phyloP scores from a whole-genome alignment of 257 asterid species.

The Rubia yunnanensis region DNA sequence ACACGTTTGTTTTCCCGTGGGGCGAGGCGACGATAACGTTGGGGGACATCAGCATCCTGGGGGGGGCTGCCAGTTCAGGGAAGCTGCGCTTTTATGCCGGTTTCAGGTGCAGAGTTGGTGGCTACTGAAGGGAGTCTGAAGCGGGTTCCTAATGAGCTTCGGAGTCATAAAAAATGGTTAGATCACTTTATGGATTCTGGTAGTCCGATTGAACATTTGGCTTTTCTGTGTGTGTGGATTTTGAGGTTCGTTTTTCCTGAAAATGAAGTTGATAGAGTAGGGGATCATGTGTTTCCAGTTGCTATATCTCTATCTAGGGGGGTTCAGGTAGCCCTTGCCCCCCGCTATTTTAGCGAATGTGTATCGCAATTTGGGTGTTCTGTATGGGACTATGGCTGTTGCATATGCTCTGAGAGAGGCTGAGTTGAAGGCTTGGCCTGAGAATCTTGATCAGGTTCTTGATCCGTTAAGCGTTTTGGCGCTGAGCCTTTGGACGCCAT shows the following conservation, averaged over 20 bases:
- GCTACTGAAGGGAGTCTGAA: background rate
- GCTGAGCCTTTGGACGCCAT: constrained; percentile 22
- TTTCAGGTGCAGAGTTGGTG: constrained; percentile 1
- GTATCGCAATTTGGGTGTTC: constrained; percentile 29
- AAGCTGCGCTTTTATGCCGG: constrained; percentile 12
- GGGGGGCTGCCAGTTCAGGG: constrained; percentile 38
- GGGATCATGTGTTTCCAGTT: constrained; percentile 13
- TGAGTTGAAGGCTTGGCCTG: background rate
- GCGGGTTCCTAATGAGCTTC: background rate
- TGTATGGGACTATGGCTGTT: constrained; percentile 21
- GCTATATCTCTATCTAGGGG: constrained; percentile 34
- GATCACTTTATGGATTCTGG: constrained; percentile 17
- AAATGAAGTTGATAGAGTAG: constrained; percentile 10
- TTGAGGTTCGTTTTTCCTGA: constrained; percentile 34
- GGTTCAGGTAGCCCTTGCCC: constrained; percentile 31
- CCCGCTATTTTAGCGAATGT: constrained; percentile 30
- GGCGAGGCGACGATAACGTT: constrained; percentile 38
- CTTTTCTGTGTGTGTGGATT: constrained; percentile 35
- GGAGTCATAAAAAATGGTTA: constrained; percentile 20
- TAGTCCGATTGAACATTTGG: constrained; percentile 25
- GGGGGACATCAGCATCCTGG: constrained; percentile 35
- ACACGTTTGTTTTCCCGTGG: constrained; percentile 36
- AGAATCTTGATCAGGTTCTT: background rate
- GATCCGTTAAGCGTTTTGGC: constrained; percentile 2
- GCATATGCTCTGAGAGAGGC: background rate